A percentile compares a stretch with the other conserved stretches of the same genome.
phyloP scores from a whole-genome alignment of 352 stramenopile genomes.

The Phytophthora capsici region DNA sequence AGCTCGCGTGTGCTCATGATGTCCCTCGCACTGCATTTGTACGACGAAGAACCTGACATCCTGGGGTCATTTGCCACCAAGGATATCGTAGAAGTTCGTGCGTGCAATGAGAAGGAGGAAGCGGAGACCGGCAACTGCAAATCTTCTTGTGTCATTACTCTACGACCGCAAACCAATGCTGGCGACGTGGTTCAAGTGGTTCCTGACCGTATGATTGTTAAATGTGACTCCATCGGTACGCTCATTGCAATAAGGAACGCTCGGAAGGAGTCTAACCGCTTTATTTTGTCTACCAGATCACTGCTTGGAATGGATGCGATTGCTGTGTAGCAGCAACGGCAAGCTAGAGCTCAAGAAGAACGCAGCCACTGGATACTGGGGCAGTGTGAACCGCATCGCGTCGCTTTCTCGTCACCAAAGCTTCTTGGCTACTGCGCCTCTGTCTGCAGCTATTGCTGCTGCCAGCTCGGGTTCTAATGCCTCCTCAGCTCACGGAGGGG shows the following conservation, averaged over 20 bases:
- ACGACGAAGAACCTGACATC: slow-evolving; percentile 89
- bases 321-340: slow-evolving; percentile 84
- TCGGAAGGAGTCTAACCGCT: background rate
- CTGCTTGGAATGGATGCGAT: slow-evolving; percentile 88
- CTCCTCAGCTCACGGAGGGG: slow-evolving; percentile 24
- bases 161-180: slow-evolving; percentile 28
- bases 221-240: slow-evolving; percentile 84
- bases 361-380: slow-evolving; percentile 81
- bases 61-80: slow-evolving; percentile 83
- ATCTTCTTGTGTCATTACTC: slow-evolving; percentile 68
- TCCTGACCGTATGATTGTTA: slow-evolving; percentile 72
- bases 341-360: slow-evolving; percentile 92
- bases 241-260: background rate
- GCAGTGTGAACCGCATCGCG: slow-evolving; percentile 86
- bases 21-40: slow-evolving; percentile 84
- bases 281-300: slow-evolving; percentile 59
- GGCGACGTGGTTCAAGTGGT: slow-evolving; percentile 29
- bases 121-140: slow-evolving; percentile 59
- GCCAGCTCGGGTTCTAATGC: slow-evolving; percentile 33
- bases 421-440: slow-evolving; percentile 72
- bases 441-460: slow-evolving; percentile 46
- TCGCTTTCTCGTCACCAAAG: slow-evolving; percentile 86
- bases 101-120: slow-evolving; percentile 78
- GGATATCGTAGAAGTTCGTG: slow-evolving; percentile 82
- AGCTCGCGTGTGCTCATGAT: slow-evolving; percentile 80